Base-by-base conservation (phyloP, 2,329 filamentous ascomycete species). In the Fusarium keratoplasticum region DNA sequence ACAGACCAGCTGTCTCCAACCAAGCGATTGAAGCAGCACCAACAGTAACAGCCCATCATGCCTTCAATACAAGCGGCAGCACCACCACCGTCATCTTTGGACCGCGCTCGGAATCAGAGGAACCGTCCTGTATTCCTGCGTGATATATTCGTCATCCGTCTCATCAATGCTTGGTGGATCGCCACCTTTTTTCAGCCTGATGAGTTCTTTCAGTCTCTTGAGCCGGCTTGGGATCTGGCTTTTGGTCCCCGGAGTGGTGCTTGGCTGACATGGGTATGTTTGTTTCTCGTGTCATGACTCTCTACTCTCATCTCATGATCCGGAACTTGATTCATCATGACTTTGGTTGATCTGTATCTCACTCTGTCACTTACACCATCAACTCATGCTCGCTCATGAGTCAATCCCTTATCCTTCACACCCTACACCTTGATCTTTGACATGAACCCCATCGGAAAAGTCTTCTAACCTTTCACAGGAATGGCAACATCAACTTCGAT, bases 141-240 rank as follows among this genome's bases (percentile, higher is more conserved):
- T 57, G 70, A 79, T 69, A 82, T 90, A 63, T 77, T 98, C 75
- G 86, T 90, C 44, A 89, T 97, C 72, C 94, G 96, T 64, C 88
- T 96, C 73, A 82, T 94, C 81, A 98, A 98, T 84, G 92, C 95
- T 35, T 87, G 96, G 77, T 90, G 88, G 71, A 87, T 97, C 66
- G 87, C 90, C 74, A 98, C 96, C 22, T 99, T 98, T 82, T 99
- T 99, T 85, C 96, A 99, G 83, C 96, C 96, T 31, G 96, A 99
- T 85, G 96, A 99, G 83, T 98, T 94, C 86, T 99, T 96, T 80
- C 96, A 99, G 81, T 93, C 95, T 2, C 89, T 98, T 52, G 96
- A 99, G 85, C 96, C 96, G 62, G 96, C 96, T 75, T 98, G 96
- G 95, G 87, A 92, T 78, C 88, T 96, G 64, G 93, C 94, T 4